Base-by-base conservation (phyloP, 2,329 filamentous ascomycete genomes). In the Clonostachys solani region DNA sequence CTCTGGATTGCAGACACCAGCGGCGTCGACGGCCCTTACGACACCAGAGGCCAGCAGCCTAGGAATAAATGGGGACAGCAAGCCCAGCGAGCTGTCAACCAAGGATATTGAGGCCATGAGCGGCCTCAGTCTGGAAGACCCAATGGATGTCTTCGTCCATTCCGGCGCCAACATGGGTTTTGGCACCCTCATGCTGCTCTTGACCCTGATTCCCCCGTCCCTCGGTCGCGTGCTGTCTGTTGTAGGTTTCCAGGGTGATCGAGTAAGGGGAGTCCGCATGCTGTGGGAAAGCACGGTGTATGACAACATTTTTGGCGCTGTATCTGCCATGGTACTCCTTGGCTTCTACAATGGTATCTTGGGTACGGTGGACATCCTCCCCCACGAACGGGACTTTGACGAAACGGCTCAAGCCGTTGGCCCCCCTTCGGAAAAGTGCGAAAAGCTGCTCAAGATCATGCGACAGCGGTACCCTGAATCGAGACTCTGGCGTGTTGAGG, bases 141-240 rank as follows among this genome's bases (percentile, higher is more conserved):
- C 88, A 0, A 80, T 92, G 16, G 92, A 97, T 63, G 69, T 86
- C 18, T 99, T 96, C 61, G 84, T 96, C 36, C 90, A 96, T 63
- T 92, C 89, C 0, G 92, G 91, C 10, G 82, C 85, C 6, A 94
- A 88, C 60, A 86, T 96, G 65, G 96, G 91, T 65, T 96, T 92
- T 58, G 94, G 94, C 4, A 78, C 95, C 33, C 71, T 97, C 2
- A 77, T 95, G 13, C 75, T 97, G 2, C 75, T 97, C 46, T 84
- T 97, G n/a, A 95, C 90, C 12, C 87, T 97, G 71, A 84, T 97
- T 1, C 95, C 94, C 0, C 94, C 94, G 0, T 83, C 92, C 1
- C 96, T 97, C 64, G 86, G 82, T n/a, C 87, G 83, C 47, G 78
- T 99, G 2, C 75, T 97, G 5, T 89, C 86, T 49, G 86, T 97